Evolutionary conservation across 352 stramenopile species (phyloP).

Genomic region (Phytophthora aleatoria): DNA sequence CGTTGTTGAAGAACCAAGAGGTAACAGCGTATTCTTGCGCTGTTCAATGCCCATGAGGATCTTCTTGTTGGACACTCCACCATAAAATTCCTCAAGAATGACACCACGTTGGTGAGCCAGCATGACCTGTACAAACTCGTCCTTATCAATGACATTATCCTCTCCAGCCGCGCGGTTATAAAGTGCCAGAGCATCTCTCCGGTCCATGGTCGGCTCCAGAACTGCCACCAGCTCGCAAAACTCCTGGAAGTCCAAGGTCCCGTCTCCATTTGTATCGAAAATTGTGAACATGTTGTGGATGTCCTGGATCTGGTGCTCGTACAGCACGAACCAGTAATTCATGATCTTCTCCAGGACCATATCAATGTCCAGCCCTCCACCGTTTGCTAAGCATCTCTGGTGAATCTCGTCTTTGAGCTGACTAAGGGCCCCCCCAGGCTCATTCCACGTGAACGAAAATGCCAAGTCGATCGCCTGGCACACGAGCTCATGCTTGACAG

Average conservation of each 20-base stretch:
- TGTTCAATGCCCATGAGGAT: slow-evolving; percentile 53
- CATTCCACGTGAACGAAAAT: slow-evolving; percentile 67
- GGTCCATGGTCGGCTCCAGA: slow-evolving; percentile 69
- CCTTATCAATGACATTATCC: slow-evolving; percentile 81
- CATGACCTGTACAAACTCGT: slow-evolving; percentile 82
- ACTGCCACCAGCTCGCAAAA: slow-evolving; percentile 71
- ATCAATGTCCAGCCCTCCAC: slow-evolving; percentile 61
- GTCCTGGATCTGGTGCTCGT: slow-evolving; percentile 77
- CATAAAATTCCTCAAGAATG: slow-evolving; percentile 72
- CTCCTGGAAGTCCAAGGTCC: slow-evolving; percentile 72
- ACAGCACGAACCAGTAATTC: slow-evolving; percentile 78
- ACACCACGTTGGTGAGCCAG: slow-evolving; percentile 67
- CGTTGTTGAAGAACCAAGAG: slow-evolving; percentile 7
- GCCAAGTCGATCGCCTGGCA: slow-evolving; percentile 74
- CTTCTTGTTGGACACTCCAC: slow-evolving; percentile 56
- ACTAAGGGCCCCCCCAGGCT: slow-evolving; percentile 43
- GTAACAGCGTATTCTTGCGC: slow-evolving; percentile 46
- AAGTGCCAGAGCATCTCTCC: slow-evolving; percentile 57
- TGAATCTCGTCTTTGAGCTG: slow-evolving; percentile 66
- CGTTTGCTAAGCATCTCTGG: slow-evolving; percentile 32
- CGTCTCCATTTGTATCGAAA: slow-evolving; percentile 74
- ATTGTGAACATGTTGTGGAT: slow-evolving; percentile 77
- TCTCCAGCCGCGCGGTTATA: slow-evolving; percentile 72
- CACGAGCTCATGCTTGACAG: slow-evolving; percentile 62
- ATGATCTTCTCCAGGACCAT: slow-evolving; percentile 78